Base-by-base conservation (phyloP, 2,329 filamentous ascomycete species). In the Fusarium sp. region DNA sequence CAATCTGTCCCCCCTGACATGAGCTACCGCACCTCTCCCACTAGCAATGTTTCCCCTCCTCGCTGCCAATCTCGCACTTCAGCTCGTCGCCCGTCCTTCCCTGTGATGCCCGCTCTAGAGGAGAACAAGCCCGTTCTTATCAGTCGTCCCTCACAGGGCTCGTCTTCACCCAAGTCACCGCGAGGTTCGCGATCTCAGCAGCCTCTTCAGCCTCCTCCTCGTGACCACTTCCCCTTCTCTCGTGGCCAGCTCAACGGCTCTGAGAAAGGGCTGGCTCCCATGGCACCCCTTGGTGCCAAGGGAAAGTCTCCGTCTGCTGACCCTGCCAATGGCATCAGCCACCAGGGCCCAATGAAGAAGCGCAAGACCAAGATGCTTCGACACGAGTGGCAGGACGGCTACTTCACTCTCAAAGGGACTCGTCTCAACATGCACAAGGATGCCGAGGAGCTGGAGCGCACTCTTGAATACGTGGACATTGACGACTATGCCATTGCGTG, bases 1-100 rank as follows among this genome's bases (percentile, higher is more conserved):
- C 92, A 97, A 75, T 97, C 93, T 6, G 94, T 97, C 0, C 94
- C 94, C 38, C 94, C 94, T 7, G 88, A 96, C 77, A 97, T 97
- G 93, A 88, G 87, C 73, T 97, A 90, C 79, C 85, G 87, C 29
- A 74, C 79, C 37, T 70, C 74, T 57, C 73, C 72, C 54, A 71
- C 55, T 69, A 73, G 59, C 68, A 61, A 73, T 64, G 66, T 67
- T 53, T 72, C 75, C 23, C 73, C 76, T 31, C 75, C 74, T 31
- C 80, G 82, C 23, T 81, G 80, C 37, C 78, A 82, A 64, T 86
- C 83, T 42, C 83, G 84, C 48, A 77, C 83, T 15, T 88, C 84
- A 49, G 78, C 73, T 38, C 84, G 88, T 49, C 85, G 89, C 3
- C 89, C 90, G 0, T 91, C 88, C 6, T 85, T 91, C 75, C 81